Base-by-base conservation (phyloP, 441 rosid species). In the Corymbia calophylla region DNA sequence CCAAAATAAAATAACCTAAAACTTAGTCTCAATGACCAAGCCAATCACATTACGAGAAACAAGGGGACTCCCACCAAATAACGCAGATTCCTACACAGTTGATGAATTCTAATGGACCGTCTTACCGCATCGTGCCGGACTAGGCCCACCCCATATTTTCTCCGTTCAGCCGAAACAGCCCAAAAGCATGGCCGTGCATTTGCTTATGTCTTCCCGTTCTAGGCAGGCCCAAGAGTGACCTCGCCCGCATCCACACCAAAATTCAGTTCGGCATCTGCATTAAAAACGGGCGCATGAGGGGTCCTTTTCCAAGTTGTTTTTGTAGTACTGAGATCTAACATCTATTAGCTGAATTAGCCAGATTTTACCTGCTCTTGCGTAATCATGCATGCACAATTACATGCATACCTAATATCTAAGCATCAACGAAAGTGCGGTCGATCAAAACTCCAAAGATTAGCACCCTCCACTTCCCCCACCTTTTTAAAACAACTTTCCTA, bases 31-130 rank as follows among this genome's bases (percentile, higher is more conserved):
- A 55, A 21, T 55, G 60, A 55, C 60, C 8, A 55, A 60, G 66
- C 66, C 31, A 60, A 60, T 11, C 66, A 27, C 31, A 0, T 60
- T 27, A 3, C 5, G 5, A 55, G 60, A 55, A 55, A 55, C 23
- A 1, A 0, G 25, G 0, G 23, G 60, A 55, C 0, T 55, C 16
- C 66, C n/a, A 27, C 66, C 66, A 0, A 27, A 27, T 6, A 27
- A 60, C 13, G 31, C 4, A 27, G 29, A 60, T 12, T 60, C 31
- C 31, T 27, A 60, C 1, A 0, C 0, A 27, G 31, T 27, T 27
- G 27, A n/a, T 14, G 0, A 60, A 60, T 60, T 27, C 29, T 13
- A n/a, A 60, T 27, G 31, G 66, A 27, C 66, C 31, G 29, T 60
- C 66, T 29, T n/a, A 7, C 32, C 35, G 25, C 70, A 14, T 62